Percentiles rank a stretch among this genome's conserved stretches.
These are phyloP conservation scores for Eutypella sp. DNA, from an alignment of 2,329 filamentous ascomycete species.

Conservation along the genomic window DNA sequence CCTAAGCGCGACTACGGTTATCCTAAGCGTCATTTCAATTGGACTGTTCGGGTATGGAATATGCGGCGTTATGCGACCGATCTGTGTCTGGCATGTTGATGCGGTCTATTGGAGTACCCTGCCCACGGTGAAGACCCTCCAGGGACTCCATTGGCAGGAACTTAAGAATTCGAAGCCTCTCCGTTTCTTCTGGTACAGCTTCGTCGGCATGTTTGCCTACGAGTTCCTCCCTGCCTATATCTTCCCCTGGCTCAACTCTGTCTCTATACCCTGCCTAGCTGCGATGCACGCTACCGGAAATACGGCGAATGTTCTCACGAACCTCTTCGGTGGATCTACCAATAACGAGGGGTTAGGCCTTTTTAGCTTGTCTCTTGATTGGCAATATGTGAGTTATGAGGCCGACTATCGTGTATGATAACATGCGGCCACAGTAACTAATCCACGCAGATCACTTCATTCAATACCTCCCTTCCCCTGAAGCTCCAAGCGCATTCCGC, in stretches of 20 bases:
- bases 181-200: slow-evolving; percentile 47
- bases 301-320: slow-evolving; percentile 39
- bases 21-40: slow-evolving; percentile 48
- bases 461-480: slow-evolving; percentile 47
- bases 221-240: slow-evolving; percentile 53
- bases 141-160: slow-evolving; percentile 49
- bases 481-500: slow-evolving; percentile 43
- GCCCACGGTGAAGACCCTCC: slow-evolving; percentile 48
- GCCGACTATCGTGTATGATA: slow-evolving; percentile 3
- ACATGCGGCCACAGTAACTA: not conserved
- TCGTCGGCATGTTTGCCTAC: slow-evolving; percentile 42
- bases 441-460: slow-evolving; percentile 45
- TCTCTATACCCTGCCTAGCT: slow-evolving; percentile 51
- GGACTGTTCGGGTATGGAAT: slow-evolving; percentile 52
- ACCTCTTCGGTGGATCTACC: slow-evolving; percentile 45
- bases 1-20: slow-evolving; percentile 38
- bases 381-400: slow-evolving; percentile 44
- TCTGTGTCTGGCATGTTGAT: slow-evolving; percentile 51
- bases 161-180: slow-evolving; percentile 46
- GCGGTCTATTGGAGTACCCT: slow-evolving; percentile 52
- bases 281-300: slow-evolving; percentile 44
- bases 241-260: slow-evolving; percentile 49
- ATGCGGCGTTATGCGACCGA: slow-evolving; percentile 47
- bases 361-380: slow-evolving; percentile 47
- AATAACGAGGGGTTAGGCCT: slow-evolving; percentile 50